A percentile compares a stretch with the other conserved stretches of the same genome.
Conservation (phyloP, 495 filamentous ascomycete species). For the Astrothelium macrocarpum region DNA sequence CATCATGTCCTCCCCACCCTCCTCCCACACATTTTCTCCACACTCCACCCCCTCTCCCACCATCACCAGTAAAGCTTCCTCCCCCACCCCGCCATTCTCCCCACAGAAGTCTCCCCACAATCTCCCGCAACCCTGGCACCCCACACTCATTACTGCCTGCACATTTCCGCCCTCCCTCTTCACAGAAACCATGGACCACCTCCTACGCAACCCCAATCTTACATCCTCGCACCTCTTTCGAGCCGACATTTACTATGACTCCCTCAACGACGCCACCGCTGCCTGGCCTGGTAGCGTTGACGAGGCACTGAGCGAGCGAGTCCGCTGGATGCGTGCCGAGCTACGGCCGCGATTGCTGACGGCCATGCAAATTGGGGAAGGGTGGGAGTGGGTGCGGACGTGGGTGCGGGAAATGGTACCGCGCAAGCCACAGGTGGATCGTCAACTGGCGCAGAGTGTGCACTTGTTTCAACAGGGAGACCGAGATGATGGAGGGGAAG, state of each 20-base stretch:
- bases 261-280: constrained; percentile 22
- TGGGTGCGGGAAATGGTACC: constrained; percentile 70
- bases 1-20: background rate
- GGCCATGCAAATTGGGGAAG: constrained; percentile 21
- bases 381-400: constrained; percentile 46
- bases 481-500: constrained; percentile 14
- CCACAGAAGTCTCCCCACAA: constrained; percentile 15
- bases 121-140: constrained; percentile 25
- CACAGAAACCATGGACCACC: constrained; percentile 54
- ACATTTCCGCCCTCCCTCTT: constrained; percentile 52
- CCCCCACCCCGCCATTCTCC: constrained; percentile 11
- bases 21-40: background rate
- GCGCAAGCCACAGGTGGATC: constrained; percentile 66
- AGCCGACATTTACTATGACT: constrained; percentile 69
- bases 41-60: too few relatives aligned
- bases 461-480: constrained; percentile 55
- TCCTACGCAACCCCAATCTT: constrained; percentile 78
- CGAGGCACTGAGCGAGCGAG: background rate
- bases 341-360: constrained; percentile 31
- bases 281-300: background rate
- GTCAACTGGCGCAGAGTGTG: constrained; percentile 68
- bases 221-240: constrained; percentile 75
- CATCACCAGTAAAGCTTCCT: too few relatives aligned
- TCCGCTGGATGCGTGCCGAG: constrained; percentile 26
- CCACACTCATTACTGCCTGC: constrained; percentile 34